Evolutionary conservation across 2,329 filamentous ascomycete genomes (phyloP).

Genomic region (Penicillium sp.): DNA sequence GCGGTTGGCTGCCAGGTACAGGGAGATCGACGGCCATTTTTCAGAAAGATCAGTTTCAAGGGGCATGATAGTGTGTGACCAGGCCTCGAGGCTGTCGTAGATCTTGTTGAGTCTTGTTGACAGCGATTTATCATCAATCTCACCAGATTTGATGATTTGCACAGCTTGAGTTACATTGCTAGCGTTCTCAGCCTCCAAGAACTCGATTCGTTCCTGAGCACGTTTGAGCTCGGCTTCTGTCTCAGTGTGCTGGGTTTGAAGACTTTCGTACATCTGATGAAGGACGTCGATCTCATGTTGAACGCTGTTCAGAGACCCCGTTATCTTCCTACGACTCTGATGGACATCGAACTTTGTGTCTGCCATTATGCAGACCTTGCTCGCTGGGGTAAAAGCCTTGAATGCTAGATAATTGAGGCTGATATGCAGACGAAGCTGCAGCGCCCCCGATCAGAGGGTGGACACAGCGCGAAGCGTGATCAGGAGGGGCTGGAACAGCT

Average conservation of each 20-base stretch:
- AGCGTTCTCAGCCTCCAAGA: neutral
- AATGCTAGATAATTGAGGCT: neutral
- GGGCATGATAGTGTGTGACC: neutral
- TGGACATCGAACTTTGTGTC: neutral
- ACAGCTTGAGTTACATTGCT: neutral
- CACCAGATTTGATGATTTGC: neutral
- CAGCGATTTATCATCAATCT: neutral
- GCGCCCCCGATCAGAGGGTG: neutral
- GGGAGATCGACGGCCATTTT: neutral
- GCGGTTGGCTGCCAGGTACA: neutral
- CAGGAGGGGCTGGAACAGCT: neutral
- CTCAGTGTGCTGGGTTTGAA: neutral
- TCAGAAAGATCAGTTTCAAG: neutral
- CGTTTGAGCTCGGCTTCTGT: neutral
- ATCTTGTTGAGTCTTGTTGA: neutral
- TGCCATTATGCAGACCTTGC: neutral
- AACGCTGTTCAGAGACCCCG: neutral
- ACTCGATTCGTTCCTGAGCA: neutral
- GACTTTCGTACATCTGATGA: neutral
- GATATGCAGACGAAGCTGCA: neutral
- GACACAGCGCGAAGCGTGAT: neutral
- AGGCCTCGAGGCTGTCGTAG: neutral
- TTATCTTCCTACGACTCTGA: neutral
- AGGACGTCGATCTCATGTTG: neutral
- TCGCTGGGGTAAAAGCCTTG: neutral